These are phyloP conservation scores for Pyrenula aspistea DNA, from an alignment of 495 filamentous ascomycete species.

Conservation along the genomic window DNA sequence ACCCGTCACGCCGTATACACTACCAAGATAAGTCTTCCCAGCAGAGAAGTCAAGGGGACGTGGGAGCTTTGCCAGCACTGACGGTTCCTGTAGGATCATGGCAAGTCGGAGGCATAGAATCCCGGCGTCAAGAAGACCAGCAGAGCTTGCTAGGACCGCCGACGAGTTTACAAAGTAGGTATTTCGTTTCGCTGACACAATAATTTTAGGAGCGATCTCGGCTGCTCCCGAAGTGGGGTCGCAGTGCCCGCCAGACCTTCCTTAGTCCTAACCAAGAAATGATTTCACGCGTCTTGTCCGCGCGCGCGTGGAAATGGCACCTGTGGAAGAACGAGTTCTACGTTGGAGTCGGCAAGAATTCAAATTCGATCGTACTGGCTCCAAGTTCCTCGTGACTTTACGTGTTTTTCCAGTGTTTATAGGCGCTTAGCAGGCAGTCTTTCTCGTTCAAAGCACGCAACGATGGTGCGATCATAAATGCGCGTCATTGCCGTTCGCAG, in stretches of 20 bases:
- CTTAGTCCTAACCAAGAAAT: background rate
- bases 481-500: background rate
- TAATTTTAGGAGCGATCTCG: background rate
- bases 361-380: no score
- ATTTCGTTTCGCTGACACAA: background rate
- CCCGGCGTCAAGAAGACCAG: no score
- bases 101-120: no score
- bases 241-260: background rate
- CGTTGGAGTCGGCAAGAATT: no score
- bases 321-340: no score
- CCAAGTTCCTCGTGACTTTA: no score
- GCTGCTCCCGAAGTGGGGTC: background rate
- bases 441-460: no score
- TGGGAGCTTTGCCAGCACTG: constrained; percentile 54
- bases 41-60: constrained; percentile 47
- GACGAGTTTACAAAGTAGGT: no score
- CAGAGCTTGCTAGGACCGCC: no score
- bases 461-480: no score
- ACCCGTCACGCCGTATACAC: constrained; percentile 60
- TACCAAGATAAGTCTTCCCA: constrained; percentile 49
- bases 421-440: no score
- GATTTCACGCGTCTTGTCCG: background rate
- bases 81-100: constrained; percentile 35
- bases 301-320: background rate
- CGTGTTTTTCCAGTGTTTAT: no score